A percentile compares a stretch with the other conserved stretches of the same genome.
These are phyloP conservation scores for Linnemannia exigua DNA, from an alignment of 192 early-diverging fungal species.

Conservation along the genomic window DNA sequence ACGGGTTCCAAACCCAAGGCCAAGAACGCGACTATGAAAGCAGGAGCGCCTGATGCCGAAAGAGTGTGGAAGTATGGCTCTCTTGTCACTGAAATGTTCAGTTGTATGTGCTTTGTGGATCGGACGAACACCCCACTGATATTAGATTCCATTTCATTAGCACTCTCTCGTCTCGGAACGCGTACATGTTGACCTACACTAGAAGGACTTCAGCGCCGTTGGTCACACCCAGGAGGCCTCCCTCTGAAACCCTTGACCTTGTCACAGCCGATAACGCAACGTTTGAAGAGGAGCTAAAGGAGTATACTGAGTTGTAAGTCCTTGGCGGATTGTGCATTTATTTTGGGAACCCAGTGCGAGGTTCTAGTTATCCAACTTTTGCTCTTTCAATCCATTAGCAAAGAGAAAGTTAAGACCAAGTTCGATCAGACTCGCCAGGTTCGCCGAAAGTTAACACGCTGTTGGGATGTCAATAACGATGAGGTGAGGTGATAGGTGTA, in stretches of 20 bases:
- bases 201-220: background rate
- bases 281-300: constrained; percentile 17
- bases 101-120: no score
- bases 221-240: background rate
- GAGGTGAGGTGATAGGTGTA: constrained; percentile 3
- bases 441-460: constrained; percentile 16
- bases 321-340: background rate
- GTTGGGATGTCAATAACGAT: constrained; percentile 38
- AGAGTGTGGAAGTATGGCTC: constrained; percentile 19
- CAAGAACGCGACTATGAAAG: constrained; percentile 17
- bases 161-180: constrained; percentile 57
- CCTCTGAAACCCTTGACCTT: constrained; percentile 2
- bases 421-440: constrained; percentile 23
- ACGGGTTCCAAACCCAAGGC: background rate
- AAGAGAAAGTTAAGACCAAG: background rate
- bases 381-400: background rate
- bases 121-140: background rate
- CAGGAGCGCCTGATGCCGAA: constrained; percentile 1
- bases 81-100: background rate
- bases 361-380: no score
- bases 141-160: constrained; percentile 7
- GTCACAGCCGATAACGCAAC: constrained; percentile 17
- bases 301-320: constrained; percentile 17
- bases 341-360: no score
- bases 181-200: constrained; percentile 58